Conservation (phyloP, 495 filamentous ascomycete genomes). For the Aspergillus funiculosus region DNA sequence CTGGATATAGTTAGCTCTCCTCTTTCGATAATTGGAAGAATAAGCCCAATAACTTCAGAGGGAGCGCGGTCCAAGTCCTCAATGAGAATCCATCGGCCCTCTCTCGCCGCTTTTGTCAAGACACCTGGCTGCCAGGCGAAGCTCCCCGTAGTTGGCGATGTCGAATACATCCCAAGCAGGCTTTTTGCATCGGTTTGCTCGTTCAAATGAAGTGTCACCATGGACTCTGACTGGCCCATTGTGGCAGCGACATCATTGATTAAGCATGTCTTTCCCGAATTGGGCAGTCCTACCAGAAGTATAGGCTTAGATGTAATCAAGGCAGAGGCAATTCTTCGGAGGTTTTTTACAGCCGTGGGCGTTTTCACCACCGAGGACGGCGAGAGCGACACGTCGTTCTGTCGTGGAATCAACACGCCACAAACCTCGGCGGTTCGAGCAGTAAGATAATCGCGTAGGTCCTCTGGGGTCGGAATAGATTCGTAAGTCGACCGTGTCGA, state of each 20-base stretch:
- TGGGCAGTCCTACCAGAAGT: constrained; percentile 74
- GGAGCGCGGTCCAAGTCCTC: constrained; percentile 95
- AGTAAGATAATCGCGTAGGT: constrained; percentile 41
- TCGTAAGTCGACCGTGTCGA: constrained; percentile 21
- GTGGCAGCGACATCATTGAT: constrained; percentile 76
- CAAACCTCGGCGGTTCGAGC: constrained; percentile 49
- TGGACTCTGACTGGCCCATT: constrained; percentile 63
- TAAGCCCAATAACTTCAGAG: constrained; percentile 86
- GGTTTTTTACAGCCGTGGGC: constrained; percentile 61
- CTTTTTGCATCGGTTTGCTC: constrained; percentile 97
- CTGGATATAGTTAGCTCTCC: constrained; percentile 81
- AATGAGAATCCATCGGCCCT: constrained; percentile 93
- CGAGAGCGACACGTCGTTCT: constrained; percentile 39
- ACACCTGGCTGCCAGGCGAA: constrained; percentile 94
- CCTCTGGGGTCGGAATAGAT: constrained; percentile 28
- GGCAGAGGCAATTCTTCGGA: constrained; percentile 58
- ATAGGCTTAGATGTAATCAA: constrained; percentile 63
- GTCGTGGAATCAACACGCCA: constrained; percentile 61
- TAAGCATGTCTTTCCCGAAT: constrained; percentile 83
- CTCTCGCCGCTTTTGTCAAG: constrained; percentile 83
- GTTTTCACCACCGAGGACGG: constrained; percentile 63
- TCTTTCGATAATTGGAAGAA: constrained; percentile 84
- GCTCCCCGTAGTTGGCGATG: constrained; percentile 73
- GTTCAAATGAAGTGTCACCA: constrained; percentile 91
- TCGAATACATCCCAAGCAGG: constrained; percentile 87